These are phyloP conservation scores for Dysphania ambrosioides DNA, from an alignment of 148 eudicot species.

Conservation along the genomic window DNA sequence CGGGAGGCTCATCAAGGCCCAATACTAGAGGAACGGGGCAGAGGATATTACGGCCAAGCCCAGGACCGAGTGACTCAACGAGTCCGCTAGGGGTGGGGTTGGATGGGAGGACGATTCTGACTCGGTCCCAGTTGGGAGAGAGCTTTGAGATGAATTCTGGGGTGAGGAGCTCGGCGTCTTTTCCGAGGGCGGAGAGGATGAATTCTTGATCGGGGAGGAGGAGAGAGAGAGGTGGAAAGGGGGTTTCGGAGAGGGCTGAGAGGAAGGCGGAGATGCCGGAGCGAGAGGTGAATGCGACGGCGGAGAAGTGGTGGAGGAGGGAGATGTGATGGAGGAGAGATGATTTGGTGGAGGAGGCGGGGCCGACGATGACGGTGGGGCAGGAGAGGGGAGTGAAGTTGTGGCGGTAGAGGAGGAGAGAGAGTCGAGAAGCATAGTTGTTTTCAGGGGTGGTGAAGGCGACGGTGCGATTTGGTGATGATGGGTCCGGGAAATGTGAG, in stretches of 20 bases:
- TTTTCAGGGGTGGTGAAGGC: slow-evolving; percentile 79
- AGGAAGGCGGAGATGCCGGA: slow-evolving; percentile 67
- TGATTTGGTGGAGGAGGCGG: slow-evolving; percentile 48
- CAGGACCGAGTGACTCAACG: slow-evolving; percentile 55
- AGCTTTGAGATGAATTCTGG: slow-evolving; percentile 30
- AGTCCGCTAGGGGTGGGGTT: slow-evolving; percentile 56
- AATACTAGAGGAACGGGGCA: slow-evolving; percentile 70
- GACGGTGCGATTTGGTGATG: slow-evolving; percentile 30
- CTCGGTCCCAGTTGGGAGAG: slow-evolving; percentile 32
- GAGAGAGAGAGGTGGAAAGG: slow-evolving; percentile 31
- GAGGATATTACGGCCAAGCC: slow-evolving; percentile 44
- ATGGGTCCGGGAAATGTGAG: too few species aligned
- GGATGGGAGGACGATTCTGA: slow-evolving; percentile 50
- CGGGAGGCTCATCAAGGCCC: slow-evolving; percentile 67
- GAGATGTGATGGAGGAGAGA: slow-evolving; percentile 25
- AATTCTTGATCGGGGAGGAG: slow-evolving; percentile 33
- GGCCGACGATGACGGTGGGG: slow-evolving; percentile 58
- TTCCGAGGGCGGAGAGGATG: slow-evolving; percentile 62
- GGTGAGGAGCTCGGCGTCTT: slow-evolving; percentile 55
- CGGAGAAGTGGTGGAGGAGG: slow-evolving; percentile 50
- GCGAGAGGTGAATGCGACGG: slow-evolving; percentile 83
- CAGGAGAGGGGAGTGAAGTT: slow-evolving; percentile 67
- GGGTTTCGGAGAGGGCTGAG: slow-evolving; percentile 35
- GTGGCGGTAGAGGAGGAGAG: slow-evolving; percentile 43
- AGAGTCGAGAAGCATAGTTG: slow-evolving; percentile 65